These are phyloP conservation scores for Apophysomyces trapeziformis DNA, from an alignment of 371 early-diverging fungal genomes.

Conservation along the genomic window DNA sequence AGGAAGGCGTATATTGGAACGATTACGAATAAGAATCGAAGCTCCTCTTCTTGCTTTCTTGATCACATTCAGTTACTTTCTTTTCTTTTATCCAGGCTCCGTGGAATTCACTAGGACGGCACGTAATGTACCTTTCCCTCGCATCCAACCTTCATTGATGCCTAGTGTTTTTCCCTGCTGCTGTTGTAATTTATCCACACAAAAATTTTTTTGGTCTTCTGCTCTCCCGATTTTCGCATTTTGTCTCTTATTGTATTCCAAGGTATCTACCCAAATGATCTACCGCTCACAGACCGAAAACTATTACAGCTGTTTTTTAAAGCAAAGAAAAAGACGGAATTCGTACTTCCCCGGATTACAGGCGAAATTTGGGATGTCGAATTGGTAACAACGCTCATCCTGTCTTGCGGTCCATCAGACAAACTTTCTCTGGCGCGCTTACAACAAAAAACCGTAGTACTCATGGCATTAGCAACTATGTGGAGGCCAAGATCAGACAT, in stretches of 20 bases:
- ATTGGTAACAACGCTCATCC: no score
- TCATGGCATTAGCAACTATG: no score
- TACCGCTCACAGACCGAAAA: no score
- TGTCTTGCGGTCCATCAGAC: no score
- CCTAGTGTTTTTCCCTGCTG: slow-evolving; percentile 1
- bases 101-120: slow-evolving; percentile 1
- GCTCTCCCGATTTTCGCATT: not conserved
- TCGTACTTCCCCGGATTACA: no score
- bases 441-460: no score
- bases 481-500: no score
- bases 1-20: slow-evolving; percentile 1
- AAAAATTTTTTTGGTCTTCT: not conserved
- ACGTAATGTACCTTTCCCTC: not conserved
- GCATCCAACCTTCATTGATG: not conserved
- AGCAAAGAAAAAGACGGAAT: no score
- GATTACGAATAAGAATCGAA: not conserved
- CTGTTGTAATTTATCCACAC: slow-evolving; percentile 5
- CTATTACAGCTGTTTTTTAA: no score
- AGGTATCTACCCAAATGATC: no score
- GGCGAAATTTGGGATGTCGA: no score
- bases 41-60: not conserved
- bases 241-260: not conserved
- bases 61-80: not conserved
- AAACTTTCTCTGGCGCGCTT: no score
- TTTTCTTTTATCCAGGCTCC: slow-evolving; percentile 4